Conservation (phyloP, 345 rosid genomes). For the Moricandia moricandioides region DNA sequence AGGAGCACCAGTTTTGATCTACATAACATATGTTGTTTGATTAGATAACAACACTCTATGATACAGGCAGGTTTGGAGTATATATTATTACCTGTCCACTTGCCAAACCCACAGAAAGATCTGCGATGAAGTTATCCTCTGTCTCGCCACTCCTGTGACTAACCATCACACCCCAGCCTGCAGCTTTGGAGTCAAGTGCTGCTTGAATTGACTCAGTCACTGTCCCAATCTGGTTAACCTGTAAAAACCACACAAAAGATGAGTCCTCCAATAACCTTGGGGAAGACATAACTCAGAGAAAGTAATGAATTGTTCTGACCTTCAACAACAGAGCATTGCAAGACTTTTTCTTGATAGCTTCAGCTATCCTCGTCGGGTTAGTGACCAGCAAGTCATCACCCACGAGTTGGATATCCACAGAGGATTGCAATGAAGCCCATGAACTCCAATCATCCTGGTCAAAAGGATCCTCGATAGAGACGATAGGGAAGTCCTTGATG, state of each 20-base stretch:
- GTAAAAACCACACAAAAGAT: slow-evolving; percentile 20
- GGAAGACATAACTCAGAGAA: neutral
- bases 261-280: neutral
- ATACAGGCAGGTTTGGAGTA: slow-evolving; percentile 2
- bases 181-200: slow-evolving; percentile 94
- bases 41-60: neutral
- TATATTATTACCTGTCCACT: slow-evolving; percentile 76
- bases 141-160: slow-evolving; percentile 99
- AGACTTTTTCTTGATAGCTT: slow-evolving; percentile 84
- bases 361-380: slow-evolving; percentile 89
- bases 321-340: slow-evolving; percentile 91
- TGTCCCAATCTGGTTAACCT: slow-evolving; percentile 98
- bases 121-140: slow-evolving; percentile 95
- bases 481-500: slow-evolving; percentile 84
- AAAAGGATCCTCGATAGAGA: slow-evolving; percentile 94
- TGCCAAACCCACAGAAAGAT: slow-evolving; percentile 93
- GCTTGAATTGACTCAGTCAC: slow-evolving; percentile 95
- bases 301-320: slow-evolving; percentile 39
- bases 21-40: slow-evolving; percentile 14
- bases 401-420: slow-evolving; percentile 84
- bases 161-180: slow-evolving; percentile 99
- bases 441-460: slow-evolving; percentile 99
- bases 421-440: slow-evolving; percentile 83
- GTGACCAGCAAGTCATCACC: slow-evolving; percentile 98
- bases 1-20: slow-evolving; percentile 99